phyloP scores from a whole-genome alignment of 768 basidiomycete species.

The Serendipita sp. region DNA sequence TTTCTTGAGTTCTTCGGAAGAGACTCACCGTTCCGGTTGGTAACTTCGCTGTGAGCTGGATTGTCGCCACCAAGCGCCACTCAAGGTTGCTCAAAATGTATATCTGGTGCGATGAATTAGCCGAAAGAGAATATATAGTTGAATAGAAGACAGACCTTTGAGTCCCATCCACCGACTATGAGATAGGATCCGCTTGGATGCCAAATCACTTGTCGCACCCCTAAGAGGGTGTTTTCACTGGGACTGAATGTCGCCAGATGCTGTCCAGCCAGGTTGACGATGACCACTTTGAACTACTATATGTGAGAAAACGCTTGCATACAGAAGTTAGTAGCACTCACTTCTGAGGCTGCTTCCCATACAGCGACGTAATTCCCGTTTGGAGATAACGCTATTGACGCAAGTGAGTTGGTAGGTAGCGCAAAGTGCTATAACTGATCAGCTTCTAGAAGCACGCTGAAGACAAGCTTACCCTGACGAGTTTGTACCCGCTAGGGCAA shows the following conservation, averaged over 20 bases:
- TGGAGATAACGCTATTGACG: slow-evolving; percentile 62
- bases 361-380: slow-evolving; percentile 58
- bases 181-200: slow-evolving; percentile 75
- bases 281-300: slow-evolving; percentile 55
- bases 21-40: slow-evolving; percentile 38
- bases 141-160: slow-evolving; percentile 41
- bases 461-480: slow-evolving; percentile 44
- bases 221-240: slow-evolving; percentile 64
- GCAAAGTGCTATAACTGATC: slow-evolving; percentile 55
- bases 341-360: slow-evolving; percentile 80
- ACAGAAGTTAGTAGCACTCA: slow-evolving; percentile 19
- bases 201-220: slow-evolving; percentile 67
- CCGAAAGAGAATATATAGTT: neutral
- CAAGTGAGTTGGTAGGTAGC: slow-evolving; percentile 54
- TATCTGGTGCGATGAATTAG: slow-evolving; percentile 30
- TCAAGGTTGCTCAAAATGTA: slow-evolving; percentile 59
- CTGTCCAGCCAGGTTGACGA: slow-evolving; percentile 52
- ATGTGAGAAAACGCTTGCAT: neutral
- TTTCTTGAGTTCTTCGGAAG: slow-evolving; percentile 6
- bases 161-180: slow-evolving; percentile 77
- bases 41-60: slow-evolving; percentile 47
- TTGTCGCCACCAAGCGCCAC: slow-evolving; percentile 50
- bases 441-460: neutral
- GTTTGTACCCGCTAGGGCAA: slow-evolving; percentile 45
- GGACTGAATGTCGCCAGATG: slow-evolving; percentile 53